Percentiles rank a stretch among this genome's conserved stretches.
These are phyloP conservation scores for Cladosporium velox DNA, from an alignment of 2,329 filamentous ascomycete genomes.

Conservation along the genomic window DNA sequence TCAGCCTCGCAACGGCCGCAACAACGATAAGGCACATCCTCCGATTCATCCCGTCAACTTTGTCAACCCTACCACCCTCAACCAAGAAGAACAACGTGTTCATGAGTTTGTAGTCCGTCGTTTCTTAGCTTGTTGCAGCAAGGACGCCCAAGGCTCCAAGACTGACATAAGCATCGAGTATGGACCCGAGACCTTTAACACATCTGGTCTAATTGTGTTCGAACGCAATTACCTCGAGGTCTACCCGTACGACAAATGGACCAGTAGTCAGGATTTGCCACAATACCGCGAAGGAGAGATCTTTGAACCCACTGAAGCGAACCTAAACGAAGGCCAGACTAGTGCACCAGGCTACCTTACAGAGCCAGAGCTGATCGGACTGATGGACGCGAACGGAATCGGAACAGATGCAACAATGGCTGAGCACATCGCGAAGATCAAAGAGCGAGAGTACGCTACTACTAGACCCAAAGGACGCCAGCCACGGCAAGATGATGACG, in stretches of 20 bases:
- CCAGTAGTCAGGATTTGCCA: conserved; percentile 79
- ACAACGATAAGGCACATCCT: conserved; percentile 96
- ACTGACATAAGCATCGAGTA: conserved; percentile 85
- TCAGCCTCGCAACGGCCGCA: conserved; percentile 76
- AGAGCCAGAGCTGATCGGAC: conserved; percentile 88
- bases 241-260: conserved; percentile 96
- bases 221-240: conserved; percentile 93
- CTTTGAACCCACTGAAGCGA: conserved; percentile 85
- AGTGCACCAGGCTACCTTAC: conserved; percentile 82
- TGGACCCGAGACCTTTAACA: conserved; percentile 77
- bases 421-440: conserved; percentile 95
- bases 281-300: conserved; percentile 75
- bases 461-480: conserved; percentile 54
- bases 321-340: conserved; percentile 90
- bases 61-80: conserved; percentile 62
- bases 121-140: conserved; percentile 93
- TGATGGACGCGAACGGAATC: conserved; percentile 99
- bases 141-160: conserved; percentile 83
- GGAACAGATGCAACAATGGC: conserved; percentile 99
- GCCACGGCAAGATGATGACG: conserved; percentile 37
- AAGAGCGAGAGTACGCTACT: conserved; percentile 82
- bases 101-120: conserved; percentile 92
- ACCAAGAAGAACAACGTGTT: conserved; percentile 66
- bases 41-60: conserved; percentile 96
- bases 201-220: conserved; percentile 80